These are phyloP conservation scores for Deinandra increscens DNA, from an alignment of 129 eudicot species.

Conservation along the genomic window DNA sequence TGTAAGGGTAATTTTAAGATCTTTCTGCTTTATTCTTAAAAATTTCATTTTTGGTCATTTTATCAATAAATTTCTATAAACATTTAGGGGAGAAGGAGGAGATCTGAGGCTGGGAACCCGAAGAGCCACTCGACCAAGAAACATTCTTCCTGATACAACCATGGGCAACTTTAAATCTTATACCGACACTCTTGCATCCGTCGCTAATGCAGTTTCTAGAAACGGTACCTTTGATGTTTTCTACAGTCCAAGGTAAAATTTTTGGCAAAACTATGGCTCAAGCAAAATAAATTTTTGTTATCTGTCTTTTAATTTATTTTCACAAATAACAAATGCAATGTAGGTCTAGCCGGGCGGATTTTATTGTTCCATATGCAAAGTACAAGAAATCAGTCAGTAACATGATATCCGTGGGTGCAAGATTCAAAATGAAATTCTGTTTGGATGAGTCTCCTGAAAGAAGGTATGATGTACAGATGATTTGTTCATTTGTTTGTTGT, in stretches of 20 bases:
- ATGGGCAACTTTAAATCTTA: conserved; percentile 59
- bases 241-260: conserved; percentile 73
- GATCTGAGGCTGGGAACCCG: conserved; percentile 78
- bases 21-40: not conserved
- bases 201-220: conserved; percentile 64
- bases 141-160: conserved; percentile 69
- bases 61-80: not conserved
- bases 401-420: conserved; percentile 61
- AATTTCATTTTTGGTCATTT: not conserved
- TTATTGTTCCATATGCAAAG: conserved; percentile 64
- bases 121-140: conserved; percentile 85
- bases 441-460: conserved; percentile 91
- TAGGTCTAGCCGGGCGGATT: conserved; percentile 88
- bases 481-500: not conserved
- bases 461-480: conserved; percentile 43
- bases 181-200: conserved; percentile 55
- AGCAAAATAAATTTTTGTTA: not conserved
- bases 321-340: conserved; percentile 11
- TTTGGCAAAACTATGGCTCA: not conserved
- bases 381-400: conserved; percentile 50
- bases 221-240: conserved; percentile 60
- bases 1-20: not conserved
- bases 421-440: conserved; percentile 80
- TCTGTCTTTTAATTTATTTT: not conserved
- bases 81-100: conserved; percentile 83